Evolutionary conservation across 2,329 filamentous ascomycete genomes (phyloP).

Genomic region (Akanthomyces uredinophilus): DNA sequence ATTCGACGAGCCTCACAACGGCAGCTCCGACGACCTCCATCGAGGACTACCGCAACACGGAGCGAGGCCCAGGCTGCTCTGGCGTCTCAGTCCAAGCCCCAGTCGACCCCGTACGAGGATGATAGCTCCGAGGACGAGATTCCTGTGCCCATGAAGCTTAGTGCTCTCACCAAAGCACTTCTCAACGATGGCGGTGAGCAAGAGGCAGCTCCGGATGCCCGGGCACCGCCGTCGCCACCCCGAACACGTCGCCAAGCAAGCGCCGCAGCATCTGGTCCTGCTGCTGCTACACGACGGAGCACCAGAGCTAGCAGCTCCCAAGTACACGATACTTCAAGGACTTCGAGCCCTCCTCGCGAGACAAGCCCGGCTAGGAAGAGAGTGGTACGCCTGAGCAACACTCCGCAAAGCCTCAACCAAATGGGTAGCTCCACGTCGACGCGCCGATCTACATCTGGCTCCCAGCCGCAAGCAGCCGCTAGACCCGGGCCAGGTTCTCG

Average conservation of each 20-base stretch:
- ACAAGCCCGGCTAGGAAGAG: slow-evolving; percentile 51
- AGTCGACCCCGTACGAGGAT: slow-evolving; percentile 46
- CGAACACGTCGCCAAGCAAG: slow-evolving; percentile 46
- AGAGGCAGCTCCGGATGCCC: slow-evolving; percentile 36
- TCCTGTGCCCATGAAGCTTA: slow-evolving; percentile 86
- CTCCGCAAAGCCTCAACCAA: slow-evolving; percentile 40
- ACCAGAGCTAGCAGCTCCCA: slow-evolving; percentile 46
- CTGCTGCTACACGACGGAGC: slow-evolving; percentile 40
- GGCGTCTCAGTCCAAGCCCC: slow-evolving; percentile 25
- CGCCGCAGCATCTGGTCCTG: slow-evolving; percentile 39
- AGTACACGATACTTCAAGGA: slow-evolving; percentile 33
- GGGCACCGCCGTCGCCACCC: slow-evolving; percentile 39
- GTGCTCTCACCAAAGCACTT: slow-evolving; percentile 83
- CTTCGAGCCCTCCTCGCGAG: slow-evolving; percentile 44
- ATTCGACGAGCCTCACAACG: slow-evolving; percentile 50
- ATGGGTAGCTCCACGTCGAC: slow-evolving; percentile 35
- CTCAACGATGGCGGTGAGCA: slow-evolving; percentile 59
- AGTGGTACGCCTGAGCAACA: slow-evolving; percentile 52
- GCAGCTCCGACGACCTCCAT: slow-evolving; percentile 47
- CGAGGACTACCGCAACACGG: slow-evolving; percentile 40
- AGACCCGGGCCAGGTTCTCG: slow-evolving; percentile 31
- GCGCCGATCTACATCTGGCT: slow-evolving; percentile 40
- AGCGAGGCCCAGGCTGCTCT: slow-evolving; percentile 39
- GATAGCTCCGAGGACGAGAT: slow-evolving; percentile 96
- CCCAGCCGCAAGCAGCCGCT: slow-evolving; percentile 13